Evolutionary conservation across 495 filamentous ascomycete genomes (phyloP).

Genomic region (Aspergillus biplanus): DNA sequence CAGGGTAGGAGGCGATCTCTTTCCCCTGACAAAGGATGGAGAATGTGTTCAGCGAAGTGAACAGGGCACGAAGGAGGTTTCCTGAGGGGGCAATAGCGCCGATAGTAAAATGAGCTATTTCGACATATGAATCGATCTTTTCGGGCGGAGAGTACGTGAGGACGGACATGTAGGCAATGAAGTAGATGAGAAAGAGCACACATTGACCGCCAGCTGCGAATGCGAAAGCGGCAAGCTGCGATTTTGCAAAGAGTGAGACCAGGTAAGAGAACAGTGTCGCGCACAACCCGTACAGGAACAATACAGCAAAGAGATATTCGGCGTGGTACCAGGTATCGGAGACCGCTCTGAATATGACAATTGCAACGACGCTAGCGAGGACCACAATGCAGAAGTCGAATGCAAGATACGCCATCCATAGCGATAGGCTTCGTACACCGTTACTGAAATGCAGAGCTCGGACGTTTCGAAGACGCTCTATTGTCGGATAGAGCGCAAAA

Average conservation of each 20-base stretch:
- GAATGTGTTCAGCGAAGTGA: constrained; percentile 79
- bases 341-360: constrained; percentile 63
- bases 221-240: constrained; percentile 74
- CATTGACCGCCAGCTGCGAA: constrained; percentile 73
- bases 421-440: constrained; percentile 68
- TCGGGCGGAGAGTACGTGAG: constrained; percentile 67
- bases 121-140: constrained; percentile 59
- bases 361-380: constrained; percentile 57
- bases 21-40: constrained; percentile 65
- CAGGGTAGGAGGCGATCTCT: constrained; percentile 67
- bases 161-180: constrained; percentile 71
- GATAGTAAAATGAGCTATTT: constrained; percentile 69
- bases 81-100: constrained; percentile 69
- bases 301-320: constrained; percentile 75
- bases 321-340: constrained; percentile 71
- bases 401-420: constrained; percentile 76
- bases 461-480: constrained; percentile 76
- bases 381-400: constrained; percentile 79
- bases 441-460: constrained; percentile 87
- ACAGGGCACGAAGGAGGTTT: constrained; percentile 68
- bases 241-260: constrained; percentile 68
- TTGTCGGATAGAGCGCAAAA: constrained; percentile 82
- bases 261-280: constrained; percentile 73
- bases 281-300: constrained; percentile 74
- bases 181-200: constrained; percentile 75